Percentiles rank a stretch among this genome's conserved stretches.
phyloP scores from a whole-genome alignment of 768 basidiomycete species.

The Naganishia kalamii region DNA sequence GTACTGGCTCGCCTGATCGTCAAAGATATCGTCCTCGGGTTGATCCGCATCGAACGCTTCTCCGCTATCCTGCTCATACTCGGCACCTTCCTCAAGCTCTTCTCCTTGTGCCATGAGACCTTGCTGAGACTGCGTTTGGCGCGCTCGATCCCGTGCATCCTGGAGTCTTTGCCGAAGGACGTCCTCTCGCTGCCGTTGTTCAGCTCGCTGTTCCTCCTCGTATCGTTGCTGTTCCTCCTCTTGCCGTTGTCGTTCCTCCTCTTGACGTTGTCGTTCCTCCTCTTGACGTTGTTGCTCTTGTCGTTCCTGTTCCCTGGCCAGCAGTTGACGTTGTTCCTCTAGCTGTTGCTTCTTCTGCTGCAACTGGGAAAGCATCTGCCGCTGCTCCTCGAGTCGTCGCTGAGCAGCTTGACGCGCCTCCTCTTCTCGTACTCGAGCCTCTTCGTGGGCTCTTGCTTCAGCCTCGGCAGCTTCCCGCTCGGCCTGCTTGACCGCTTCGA shows the following conservation, averaged over 20 bases:
- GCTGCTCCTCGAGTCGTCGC: not conserved
- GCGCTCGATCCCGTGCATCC: not conserved
- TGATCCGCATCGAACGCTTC: not conserved
- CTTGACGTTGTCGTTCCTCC: not conserved
- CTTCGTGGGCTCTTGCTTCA: not conserved
- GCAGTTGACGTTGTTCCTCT: too few relatives aligned
- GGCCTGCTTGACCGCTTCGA: conserved; percentile 4
- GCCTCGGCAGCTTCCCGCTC: not conserved
- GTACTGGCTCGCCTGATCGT: too few relatives aligned
- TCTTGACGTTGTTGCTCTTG: not conserved
- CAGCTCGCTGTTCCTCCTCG: not conserved
- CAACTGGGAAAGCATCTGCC: not conserved
- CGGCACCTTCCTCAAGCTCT: not conserved
- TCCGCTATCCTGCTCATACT: not conserved
- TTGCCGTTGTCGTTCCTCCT: not conserved
- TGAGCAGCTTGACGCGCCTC: not conserved
- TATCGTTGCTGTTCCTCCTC: not conserved
- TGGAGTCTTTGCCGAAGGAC: not conserved
- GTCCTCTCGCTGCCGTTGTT: not conserved
- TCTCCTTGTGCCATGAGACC: not conserved
- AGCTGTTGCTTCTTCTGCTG: not conserved
- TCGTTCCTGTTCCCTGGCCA: not conserved
- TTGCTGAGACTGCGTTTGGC: not conserved
- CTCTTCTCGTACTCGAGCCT: not conserved
- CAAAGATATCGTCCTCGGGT: not conserved